Conservation (phyloP, 768 basidiomycete species). For the Hemileccinum rubropunctum region DNA sequence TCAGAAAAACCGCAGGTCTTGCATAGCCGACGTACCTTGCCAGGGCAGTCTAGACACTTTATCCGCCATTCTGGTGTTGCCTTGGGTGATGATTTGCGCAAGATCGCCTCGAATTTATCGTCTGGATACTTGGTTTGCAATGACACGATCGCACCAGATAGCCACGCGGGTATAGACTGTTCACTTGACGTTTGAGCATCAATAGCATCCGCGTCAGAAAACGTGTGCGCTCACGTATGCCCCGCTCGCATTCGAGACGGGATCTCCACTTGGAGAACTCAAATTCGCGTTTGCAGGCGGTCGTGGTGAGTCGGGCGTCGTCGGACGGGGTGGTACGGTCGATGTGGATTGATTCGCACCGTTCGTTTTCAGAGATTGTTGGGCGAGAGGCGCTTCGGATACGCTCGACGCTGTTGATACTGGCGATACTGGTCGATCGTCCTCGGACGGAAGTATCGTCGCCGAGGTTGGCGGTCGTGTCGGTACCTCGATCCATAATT, state of each 20-base stretch:
- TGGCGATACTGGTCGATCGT: conserved; percentile 63
- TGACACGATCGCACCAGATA: conserved; percentile 58
- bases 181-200: conserved; percentile 33
- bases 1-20: neutral
- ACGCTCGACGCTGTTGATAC: conserved; percentile 72
- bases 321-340: conserved; percentile 19
- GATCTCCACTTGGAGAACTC: conserved; percentile 21
- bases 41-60: conserved; percentile 90
- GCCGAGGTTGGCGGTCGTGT: conserved; percentile 32
- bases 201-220: conserved; percentile 27
- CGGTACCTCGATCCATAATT: conserved; percentile 35
- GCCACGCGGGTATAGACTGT: conserved; percentile 62
- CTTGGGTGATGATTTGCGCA: conserved; percentile 53
- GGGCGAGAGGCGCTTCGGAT: conserved; percentile 72
- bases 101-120: conserved; percentile 79
- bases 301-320: conserved; percentile 27
- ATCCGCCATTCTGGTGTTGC: conserved; percentile 83
- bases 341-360: conserved; percentile 35
- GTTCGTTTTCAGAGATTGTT: conserved; percentile 55
- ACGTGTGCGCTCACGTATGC: conserved; percentile 25
- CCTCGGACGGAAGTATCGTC: conserved; percentile 34
- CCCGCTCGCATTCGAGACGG: conserved; percentile 12
- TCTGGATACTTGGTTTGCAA: conserved; percentile 74
- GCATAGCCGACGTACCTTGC: conserved; percentile 80
- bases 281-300: conserved; percentile 5